Conservation (phyloP, 225 moss, liverwort and hornwort genomes). For the Asterella californica region DNA sequence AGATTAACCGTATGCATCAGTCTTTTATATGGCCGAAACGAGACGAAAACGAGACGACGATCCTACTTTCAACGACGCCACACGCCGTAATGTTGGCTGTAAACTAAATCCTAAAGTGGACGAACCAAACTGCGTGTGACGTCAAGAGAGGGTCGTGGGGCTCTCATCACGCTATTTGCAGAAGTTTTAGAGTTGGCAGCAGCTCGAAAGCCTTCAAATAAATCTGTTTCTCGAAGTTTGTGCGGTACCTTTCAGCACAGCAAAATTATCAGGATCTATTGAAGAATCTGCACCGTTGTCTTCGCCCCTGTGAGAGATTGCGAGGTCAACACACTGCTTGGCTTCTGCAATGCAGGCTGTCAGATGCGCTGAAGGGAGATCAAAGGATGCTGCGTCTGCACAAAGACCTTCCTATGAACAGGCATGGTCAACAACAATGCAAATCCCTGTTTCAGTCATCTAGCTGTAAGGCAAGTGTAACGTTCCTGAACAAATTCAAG, state of each 20-base stretch:
- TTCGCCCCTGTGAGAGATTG: conserved; percentile 63
- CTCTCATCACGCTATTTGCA: neutral
- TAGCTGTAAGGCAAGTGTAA: neutral
- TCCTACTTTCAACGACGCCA: too few relatives aligned
- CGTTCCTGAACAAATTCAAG: neutral
- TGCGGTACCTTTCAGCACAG: conserved; percentile 79
- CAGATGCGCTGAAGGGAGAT: conserved; percentile 91
- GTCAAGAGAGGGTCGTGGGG: neutral
- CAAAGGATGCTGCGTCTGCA: conserved; percentile 96
- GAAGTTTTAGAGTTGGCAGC: neutral
- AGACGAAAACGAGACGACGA: too few relatives aligned
- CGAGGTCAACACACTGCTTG: conserved; percentile 82
- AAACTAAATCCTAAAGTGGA: neutral
- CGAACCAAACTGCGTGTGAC: neutral
- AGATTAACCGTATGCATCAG: neutral
- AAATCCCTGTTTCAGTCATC: neutral
- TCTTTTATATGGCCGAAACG: too few relatives aligned
- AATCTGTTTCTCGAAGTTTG: neutral
- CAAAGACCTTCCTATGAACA: conserved; percentile 85
- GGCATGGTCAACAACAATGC: conserved; percentile 1
- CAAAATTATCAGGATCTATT: conserved; percentile 93
- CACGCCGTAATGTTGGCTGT: neutral
- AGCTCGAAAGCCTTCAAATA: neutral
- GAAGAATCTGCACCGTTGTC: conserved; percentile 89
- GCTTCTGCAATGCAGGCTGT: conserved; percentile 89